Conservation (phyloP, 192 early-diverging fungal genomes). For the Backusella macrospora region DNA sequence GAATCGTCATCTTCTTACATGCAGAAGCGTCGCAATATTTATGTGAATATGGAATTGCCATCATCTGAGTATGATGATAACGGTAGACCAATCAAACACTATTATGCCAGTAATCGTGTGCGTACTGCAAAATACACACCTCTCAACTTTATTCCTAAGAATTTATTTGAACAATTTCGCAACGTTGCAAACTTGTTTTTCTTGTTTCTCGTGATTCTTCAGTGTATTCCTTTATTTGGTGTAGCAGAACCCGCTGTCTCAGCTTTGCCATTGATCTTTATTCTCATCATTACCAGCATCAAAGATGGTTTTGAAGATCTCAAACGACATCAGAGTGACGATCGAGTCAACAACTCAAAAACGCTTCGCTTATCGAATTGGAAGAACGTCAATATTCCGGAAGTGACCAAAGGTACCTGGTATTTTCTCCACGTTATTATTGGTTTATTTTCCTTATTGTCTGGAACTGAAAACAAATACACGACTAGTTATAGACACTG, state of each 20-base stretch:
- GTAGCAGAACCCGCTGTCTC: conserved; percentile 76
- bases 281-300: conserved; percentile 75
- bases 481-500: conserved; percentile 18
- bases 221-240: conserved; percentile 60
- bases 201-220: conserved; percentile 84
- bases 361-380: conserved; percentile 58
- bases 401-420: neutral
- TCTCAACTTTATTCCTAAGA: conserved; percentile 91
- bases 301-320: conserved; percentile 96
- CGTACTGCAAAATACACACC: conserved; percentile 91
- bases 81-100: conserved; percentile 38
- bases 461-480: conserved; percentile 33
- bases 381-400: conserved; percentile 63
- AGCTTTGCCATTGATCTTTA: conserved; percentile 79
- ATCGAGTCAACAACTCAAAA: conserved; percentile 75
- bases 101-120: conserved; percentile 72
- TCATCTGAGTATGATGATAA: conserved; percentile 28
- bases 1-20: conserved; percentile 40
- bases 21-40: conserved; percentile 40
- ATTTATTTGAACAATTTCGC: conserved; percentile 96
- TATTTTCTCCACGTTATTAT: conserved; percentile 16
- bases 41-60: conserved; percentile 41
- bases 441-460: conserved; percentile 29
- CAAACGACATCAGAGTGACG: conserved; percentile 82
- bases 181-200: conserved; percentile 97